phyloP scores from a whole-genome alignment of 208 protist species.

The Leishmania lainsoni region DNA sequence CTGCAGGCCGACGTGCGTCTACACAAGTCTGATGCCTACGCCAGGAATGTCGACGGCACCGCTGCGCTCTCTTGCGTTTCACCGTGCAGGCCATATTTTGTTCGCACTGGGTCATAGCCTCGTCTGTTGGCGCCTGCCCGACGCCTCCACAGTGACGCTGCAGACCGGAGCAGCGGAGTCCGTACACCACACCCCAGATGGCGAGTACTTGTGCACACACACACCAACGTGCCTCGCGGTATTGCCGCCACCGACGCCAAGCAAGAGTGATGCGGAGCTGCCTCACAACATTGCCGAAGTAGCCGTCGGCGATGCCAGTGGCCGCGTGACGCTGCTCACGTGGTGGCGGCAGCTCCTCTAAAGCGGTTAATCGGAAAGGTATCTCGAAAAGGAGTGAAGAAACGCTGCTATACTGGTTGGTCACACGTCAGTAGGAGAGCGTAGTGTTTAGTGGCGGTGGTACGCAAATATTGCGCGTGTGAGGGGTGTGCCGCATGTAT shows the following conservation, averaged over 20 bases:
- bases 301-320: conserved; percentile 61
- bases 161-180: neutral
- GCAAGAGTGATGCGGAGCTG: conserved; percentile 28
- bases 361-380: neutral
- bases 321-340: conserved; percentile 54
- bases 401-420: neutral
- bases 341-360: conserved; percentile 44
- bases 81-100: conserved; percentile 17
- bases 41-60: conserved; percentile 12
- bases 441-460: neutral
- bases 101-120: conserved; percentile 25
- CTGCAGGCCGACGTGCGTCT: conserved; percentile 14
- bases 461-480: neutral
- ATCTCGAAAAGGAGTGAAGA: too few species aligned
- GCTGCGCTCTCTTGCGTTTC: conserved; percentile 16
- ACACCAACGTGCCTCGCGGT: conserved; percentile 27
- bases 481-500: neutral
- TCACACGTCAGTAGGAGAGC: neutral
- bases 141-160: neutral
- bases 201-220: conserved; percentile 25
- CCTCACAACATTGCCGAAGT: conserved; percentile 28
- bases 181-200: neutral
- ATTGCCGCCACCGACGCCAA: conserved; percentile 14
- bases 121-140: conserved; percentile 27
- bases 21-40: conserved; percentile 22